Evolutionary conservation across 2,329 filamentous ascomycete genomes (phyloP).

Genomic region (Paecilomyces sp.): DNA sequence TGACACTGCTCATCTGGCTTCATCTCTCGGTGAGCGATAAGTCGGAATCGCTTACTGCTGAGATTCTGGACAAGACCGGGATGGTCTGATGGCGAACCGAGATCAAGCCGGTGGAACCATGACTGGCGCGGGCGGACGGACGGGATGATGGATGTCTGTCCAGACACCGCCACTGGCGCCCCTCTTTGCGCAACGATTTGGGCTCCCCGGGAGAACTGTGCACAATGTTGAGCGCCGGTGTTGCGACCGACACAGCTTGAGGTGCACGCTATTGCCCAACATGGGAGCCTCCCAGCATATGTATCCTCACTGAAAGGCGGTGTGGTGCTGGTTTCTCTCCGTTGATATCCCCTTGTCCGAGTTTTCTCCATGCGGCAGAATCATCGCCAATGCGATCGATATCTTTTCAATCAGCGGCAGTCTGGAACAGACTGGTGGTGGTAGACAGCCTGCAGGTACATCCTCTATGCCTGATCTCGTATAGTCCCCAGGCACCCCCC

Average conservation of each 20-base stretch:
- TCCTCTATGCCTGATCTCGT: not conserved
- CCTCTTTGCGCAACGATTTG: not conserved
- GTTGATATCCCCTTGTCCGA: not conserved
- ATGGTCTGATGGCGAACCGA: not conserved
- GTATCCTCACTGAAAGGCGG: not conserved
- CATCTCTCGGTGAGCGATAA: not conserved
- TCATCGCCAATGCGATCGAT: not conserved
- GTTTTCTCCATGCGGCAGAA: not conserved
- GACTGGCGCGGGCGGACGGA: not conserved
- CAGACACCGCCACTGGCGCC: not conserved
- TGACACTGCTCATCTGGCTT: not conserved
- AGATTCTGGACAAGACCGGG: not conserved
- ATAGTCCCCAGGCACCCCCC: not conserved
- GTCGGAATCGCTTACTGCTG: not conserved
- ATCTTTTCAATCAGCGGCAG: not conserved
- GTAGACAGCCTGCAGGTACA: not conserved
- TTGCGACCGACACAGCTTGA: not conserved
- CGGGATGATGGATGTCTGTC: not conserved
- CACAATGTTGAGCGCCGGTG: not conserved
- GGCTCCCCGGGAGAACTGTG: not conserved
- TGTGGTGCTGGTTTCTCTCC: not conserved
- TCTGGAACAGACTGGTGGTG: not conserved
- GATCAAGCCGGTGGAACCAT: not conserved
- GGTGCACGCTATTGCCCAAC: not conserved
- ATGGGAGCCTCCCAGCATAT: not conserved